Base-by-base conservation (phyloP, 1,139 yeast genomes). In the Geotrichum cucujoidarum region DNA sequence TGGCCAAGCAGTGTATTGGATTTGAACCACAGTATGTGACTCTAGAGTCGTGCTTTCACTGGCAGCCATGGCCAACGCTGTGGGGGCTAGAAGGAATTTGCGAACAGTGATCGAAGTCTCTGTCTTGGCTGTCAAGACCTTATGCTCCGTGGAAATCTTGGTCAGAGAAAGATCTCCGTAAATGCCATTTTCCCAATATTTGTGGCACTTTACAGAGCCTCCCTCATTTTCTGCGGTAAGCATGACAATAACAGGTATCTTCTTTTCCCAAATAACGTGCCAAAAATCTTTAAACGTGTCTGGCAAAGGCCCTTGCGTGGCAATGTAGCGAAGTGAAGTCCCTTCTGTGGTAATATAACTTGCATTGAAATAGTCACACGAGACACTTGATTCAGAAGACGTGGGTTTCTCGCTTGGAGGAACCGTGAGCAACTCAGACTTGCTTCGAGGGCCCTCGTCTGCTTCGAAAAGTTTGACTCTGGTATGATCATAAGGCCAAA, bases 271-370 rank as follows among this genome's bases (percentile, higher is more conserved):
- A 0, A 84, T 74, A 47, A 84, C 83, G 57, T 79, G 78, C 94
- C 95, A 88, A 60, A 87, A 87, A 62, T 87, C 95, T 13, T 79
- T 81, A 51, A 83, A 74, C 0, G 95, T 85, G 20, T 81, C 78
- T 2, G 81, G 79, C 35, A 87, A 65, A 1, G 96, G 96, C 0
- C 94, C 95, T 57, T 87, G 95, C 0, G 95, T 83, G 0, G 95
- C 95, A 55, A 87, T 82, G 60, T 82, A 84, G 45, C 75, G 69
- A 34, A 64, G 62, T 43, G 57, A 56, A 27, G 61, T 72, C 56
- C 53, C 54, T n/a, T 48, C 58, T 45, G 58, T 66, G 2, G 65
- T 57, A 21, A 81, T 65, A 58, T 76, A 77, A 54, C 78, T 77
- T 1, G 88, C 89, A 60, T 82, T 82, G 58, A 82, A 76, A 59